A percentile compares a stretch with the other conserved stretches of the same genome.
Conservation (phyloP, 441 rosid genomes). For the Biscutella auriculata region DNA sequence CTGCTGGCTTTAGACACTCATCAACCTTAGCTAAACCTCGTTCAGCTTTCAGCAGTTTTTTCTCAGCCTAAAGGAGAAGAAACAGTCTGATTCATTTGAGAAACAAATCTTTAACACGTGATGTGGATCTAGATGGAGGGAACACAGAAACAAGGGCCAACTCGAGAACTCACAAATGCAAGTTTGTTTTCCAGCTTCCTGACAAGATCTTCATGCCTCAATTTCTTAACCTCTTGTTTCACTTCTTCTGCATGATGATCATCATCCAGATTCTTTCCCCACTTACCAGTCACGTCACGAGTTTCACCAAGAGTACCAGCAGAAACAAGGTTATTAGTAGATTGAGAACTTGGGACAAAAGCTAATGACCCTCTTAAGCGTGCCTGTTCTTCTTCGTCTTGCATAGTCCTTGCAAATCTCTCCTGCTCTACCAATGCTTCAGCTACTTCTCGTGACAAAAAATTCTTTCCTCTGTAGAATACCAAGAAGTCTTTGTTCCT, state of each 20-base stretch:
- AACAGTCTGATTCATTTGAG: neutral
- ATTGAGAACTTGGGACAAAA: conserved; percentile 31
- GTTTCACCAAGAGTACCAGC: conserved; percentile 89
- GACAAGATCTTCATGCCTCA: conserved; percentile 53
- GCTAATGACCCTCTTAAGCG: conserved; percentile 65
- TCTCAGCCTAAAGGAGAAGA: conserved; percentile 48
- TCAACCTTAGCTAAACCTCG: conserved; percentile 67
- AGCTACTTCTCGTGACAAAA: conserved; percentile 68
- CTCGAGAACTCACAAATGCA: conserved; percentile 46
- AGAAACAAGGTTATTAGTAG: conserved; percentile 29
- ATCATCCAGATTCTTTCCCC: conserved; percentile 72
- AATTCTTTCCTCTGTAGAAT: conserved; percentile 85
- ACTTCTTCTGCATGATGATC: conserved; percentile 38
- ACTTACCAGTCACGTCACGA: conserved; percentile 63
- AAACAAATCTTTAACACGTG: neutral
- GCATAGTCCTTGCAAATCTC: conserved; percentile 52
- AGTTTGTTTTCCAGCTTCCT: conserved; percentile 73
- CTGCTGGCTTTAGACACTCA: conserved; percentile 51
- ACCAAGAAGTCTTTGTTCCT: conserved; percentile 89
- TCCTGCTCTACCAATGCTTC: conserved; percentile 69
- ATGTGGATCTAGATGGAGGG: neutral
- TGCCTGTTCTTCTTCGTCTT: conserved; percentile 88
- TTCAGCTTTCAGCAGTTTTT: conserved; percentile 62
- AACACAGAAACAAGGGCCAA: conserved; percentile 4
- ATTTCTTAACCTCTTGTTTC: conserved; percentile 57